phyloP scores from a whole-genome alignment of 371 early-diverging fungal genomes.

The Caulochytrium protostelioides region DNA sequence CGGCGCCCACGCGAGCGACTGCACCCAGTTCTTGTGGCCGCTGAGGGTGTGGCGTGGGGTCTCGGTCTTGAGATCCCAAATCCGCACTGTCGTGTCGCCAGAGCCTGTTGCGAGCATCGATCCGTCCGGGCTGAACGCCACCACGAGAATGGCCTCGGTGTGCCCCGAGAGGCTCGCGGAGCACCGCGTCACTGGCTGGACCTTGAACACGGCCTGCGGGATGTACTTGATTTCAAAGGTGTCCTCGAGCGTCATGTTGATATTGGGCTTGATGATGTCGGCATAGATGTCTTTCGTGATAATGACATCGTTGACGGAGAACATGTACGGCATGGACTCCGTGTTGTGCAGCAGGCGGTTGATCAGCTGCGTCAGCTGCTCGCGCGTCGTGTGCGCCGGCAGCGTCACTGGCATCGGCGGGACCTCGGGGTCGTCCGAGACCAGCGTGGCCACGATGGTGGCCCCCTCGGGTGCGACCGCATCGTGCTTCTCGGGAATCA shows the following conservation, averaged over 20 bases:
- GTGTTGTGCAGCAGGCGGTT: conserved; percentile 66
- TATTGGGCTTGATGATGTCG: conserved; percentile 48
- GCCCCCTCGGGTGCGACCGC: too few species aligned
- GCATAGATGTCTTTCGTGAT: conserved; percentile 43
- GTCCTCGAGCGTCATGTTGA: conserved; percentile 49
- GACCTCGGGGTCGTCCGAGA: conserved; percentile 62
- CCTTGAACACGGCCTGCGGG: conserved; percentile 84
- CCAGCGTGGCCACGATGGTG: too few species aligned
- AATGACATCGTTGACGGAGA: conserved; percentile 64
- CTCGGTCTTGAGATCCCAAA: conserved; percentile 92
- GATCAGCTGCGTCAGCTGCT: conserved; percentile 61
- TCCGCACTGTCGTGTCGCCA: conserved; percentile 78
- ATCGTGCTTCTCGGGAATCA: too few species aligned
- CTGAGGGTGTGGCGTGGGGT: conserved; percentile 51
- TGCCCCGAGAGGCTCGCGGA: conserved; percentile 69
- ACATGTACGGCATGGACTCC: conserved; percentile 76
- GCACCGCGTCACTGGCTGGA: conserved; percentile 74
- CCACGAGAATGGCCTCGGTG: conserved; percentile 74
- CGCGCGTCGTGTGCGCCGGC: conserved; percentile 58
- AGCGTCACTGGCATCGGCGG: conserved; percentile 67
- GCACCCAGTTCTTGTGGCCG: conserved; percentile 85
- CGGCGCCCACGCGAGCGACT: conserved; percentile 71
- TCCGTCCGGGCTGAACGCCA: conserved; percentile 83
- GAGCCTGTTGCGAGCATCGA: conserved; percentile 74
- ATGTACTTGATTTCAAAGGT: conserved; percentile 64